A percentile compares a stretch with the other conserved stretches of the same genome.
Conservation (phyloP, 2,329 filamentous ascomycete genomes). For the Chaetomiaceae sp. region DNA sequence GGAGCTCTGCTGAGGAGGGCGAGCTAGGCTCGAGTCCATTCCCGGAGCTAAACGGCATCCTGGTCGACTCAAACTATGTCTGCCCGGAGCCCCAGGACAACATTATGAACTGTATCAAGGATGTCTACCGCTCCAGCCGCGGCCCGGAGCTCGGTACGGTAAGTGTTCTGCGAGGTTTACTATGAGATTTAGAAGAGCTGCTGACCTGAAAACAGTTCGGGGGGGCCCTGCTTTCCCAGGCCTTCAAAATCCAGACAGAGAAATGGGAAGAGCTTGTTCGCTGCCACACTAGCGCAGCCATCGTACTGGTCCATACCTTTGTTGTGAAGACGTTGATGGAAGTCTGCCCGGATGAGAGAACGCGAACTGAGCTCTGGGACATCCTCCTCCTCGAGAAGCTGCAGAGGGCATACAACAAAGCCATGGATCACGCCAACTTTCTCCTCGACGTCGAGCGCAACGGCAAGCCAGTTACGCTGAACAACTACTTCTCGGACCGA, state of each 20-base stretch:
- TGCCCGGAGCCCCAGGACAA: constrained; percentile 12
- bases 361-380: constrained; percentile 38
- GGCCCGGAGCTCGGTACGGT: constrained; percentile 51
- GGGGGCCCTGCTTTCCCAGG: constrained; percentile 34
- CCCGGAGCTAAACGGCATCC: constrained; percentile 22
- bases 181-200: not conserved
- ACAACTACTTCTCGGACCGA: constrained; percentile 41
- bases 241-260: constrained; percentile 47
- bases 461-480: constrained; percentile 42
- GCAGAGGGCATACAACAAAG: constrained; percentile 37
- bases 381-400: constrained; percentile 42
- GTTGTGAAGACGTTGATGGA: constrained; percentile 37
- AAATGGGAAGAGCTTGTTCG: constrained; percentile 48
- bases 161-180: constrained; percentile 29
- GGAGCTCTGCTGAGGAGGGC: not conserved
- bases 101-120: constrained; percentile 41
- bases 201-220: constrained; percentile 28
- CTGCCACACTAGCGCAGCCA: constrained; percentile 45
- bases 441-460: constrained; percentile 46
- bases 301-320: constrained; percentile 47
- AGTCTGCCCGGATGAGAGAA: constrained; percentile 36
- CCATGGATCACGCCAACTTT: constrained; percentile 45
- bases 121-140: constrained; percentile 38
- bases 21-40: constrained; percentile 17
- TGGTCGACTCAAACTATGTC: constrained; percentile 21